These are phyloP conservation scores for Xylaria multiplex DNA, from an alignment of 2,329 filamentous ascomycete genomes.

Conservation along the genomic window DNA sequence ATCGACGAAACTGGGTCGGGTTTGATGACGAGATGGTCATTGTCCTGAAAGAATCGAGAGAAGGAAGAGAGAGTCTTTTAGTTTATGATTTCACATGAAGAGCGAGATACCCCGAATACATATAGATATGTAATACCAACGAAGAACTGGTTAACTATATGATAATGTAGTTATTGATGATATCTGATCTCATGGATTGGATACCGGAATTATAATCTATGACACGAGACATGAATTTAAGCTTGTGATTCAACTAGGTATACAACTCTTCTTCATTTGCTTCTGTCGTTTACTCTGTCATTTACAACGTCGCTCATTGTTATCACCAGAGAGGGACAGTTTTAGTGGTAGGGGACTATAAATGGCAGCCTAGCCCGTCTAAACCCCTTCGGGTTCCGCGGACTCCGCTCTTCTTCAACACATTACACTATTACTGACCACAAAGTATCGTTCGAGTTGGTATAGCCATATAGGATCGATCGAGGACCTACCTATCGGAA, in stretches of 20 bases:
- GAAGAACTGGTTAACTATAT: too few relatives aligned
- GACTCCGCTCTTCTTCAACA: constrained; percentile 36
- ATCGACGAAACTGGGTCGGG: constrained; percentile 74
- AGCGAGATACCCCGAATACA: constrained; percentile 24
- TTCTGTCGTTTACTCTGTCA: too few relatives aligned
- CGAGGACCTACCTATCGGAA: constrained; percentile 12
- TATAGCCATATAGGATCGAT: background rate
- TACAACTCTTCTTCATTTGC: too few relatives aligned
- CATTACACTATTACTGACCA: background rate
- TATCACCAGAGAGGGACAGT: too few relatives aligned
- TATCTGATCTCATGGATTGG: too few relatives aligned
- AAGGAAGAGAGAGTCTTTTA: constrained; percentile 77
- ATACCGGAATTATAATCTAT: too few relatives aligned
- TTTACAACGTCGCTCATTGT: too few relatives aligned
- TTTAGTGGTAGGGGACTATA: background rate
- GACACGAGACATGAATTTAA: too few relatives aligned
- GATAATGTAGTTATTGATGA: too few relatives aligned
- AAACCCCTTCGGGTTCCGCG: constrained; percentile 53
- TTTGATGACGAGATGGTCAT: constrained; percentile 96
- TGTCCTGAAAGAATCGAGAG: constrained; percentile 75
- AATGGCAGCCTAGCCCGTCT: constrained; percentile 8
- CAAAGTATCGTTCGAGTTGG: background rate
- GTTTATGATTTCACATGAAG: constrained; percentile 83
- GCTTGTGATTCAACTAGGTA: too few relatives aligned
- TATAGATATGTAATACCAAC: too few relatives aligned